These are phyloP conservation scores for Oenanthe javanica DNA, from an alignment of 140 eudicot species.

Conservation along the genomic window DNA sequence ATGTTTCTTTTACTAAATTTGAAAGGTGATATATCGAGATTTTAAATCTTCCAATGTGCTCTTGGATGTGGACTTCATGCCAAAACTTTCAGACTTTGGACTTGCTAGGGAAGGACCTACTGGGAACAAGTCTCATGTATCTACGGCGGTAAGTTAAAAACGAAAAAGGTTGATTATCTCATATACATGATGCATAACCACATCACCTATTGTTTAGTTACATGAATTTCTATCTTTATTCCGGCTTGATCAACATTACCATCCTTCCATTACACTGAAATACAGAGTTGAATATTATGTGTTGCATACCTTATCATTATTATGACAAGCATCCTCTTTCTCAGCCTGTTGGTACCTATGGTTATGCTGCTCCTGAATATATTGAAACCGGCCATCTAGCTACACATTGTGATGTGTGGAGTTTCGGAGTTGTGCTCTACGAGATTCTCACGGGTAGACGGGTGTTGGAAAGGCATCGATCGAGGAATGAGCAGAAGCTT, in stretches of 20 bases:
- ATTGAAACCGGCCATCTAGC: constrained; percentile 61
- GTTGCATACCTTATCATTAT: neutral
- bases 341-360: constrained; percentile 94
- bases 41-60: constrained; percentile 85
- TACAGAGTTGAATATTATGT: neutral
- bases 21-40: constrained; percentile 81
- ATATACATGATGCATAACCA: neutral
- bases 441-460: constrained; percentile 77
- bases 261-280: neutral
- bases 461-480: constrained; percentile 55
- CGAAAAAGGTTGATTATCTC: neutral
- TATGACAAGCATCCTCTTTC: neutral
- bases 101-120: constrained; percentile 94
- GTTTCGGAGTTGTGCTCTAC: constrained; percentile 83
- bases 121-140: constrained; percentile 68
- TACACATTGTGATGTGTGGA: constrained; percentile 71
- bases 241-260: neutral
- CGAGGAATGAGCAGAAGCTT: constrained; percentile 57
- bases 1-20: constrained; percentile 17
- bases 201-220: neutral
- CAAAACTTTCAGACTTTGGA: constrained; percentile 93
- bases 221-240: neutral
- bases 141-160: constrained; percentile 57
- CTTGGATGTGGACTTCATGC: constrained; percentile 56
- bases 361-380: constrained; percentile 97